Evolutionary conservation across 495 filamentous ascomycete genomes (phyloP), one percentile per base, ranked within the genome.

Genomic region (Aeminium ludgeri): DNA sequence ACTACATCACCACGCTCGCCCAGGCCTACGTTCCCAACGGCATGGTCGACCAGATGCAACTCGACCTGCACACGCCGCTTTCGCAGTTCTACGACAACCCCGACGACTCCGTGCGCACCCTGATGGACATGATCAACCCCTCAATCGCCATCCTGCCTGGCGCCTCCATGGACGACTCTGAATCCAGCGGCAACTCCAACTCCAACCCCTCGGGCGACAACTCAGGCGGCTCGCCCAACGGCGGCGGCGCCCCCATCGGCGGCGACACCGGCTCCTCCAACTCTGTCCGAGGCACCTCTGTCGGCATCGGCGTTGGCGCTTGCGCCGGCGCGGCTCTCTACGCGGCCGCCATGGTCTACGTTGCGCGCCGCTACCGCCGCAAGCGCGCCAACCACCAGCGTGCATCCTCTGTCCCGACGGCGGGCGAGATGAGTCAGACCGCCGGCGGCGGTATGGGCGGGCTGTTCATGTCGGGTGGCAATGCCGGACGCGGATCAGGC

Each of bases 331-430:
- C 84, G 12, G 76, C 78, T 34, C 80, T 78, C n/a, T 97, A 97
- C 52, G 91, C 86, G 55, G 87, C 82, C n/a, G 91, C 83, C 58
- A 96, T 97, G 89, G 91, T 96, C 63, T 80, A 86, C 57, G 72
- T 96, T 48, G 89, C 89, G 18, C 73, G 91, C 34, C 70, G 89
- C 45, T 97, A 96, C 72, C 86, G 84, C 67, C 80, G 79, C 63
- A 79, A 78, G 65, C 80, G 76, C 64, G 72, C 78, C 55, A 29
- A 29, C 32, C 89, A 96, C 61, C 70, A 74, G 46, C 80, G 91
- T 37, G 70, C 78, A 36, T 79, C 72, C 65, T 85, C 80, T 28
- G 59, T 84, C 51, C 43, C 38, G 35, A 45, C 38, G 20, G 47
- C 45, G 40, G 50, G 38, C 30, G 45, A 44, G 13, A 56, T 47